Percentiles rank a stretch among this genome's conserved stretches.
Evolutionary conservation across 192 early-diverging fungal genomes (phyloP).

Genomic region (Obelidium mucronatum): DNA sequence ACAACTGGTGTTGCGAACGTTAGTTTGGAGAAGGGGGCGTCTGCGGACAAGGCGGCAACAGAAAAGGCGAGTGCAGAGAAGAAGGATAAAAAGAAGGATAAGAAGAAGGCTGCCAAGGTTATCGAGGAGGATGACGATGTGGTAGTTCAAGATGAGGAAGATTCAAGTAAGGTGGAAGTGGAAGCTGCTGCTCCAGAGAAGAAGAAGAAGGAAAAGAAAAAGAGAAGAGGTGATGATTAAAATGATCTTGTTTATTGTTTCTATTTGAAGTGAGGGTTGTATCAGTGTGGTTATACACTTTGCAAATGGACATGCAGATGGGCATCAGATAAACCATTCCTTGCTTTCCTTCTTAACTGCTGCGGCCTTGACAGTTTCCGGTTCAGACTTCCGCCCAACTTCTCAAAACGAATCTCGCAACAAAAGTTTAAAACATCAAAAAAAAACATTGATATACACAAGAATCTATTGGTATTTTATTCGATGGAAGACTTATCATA

Average conservation of each 20-base stretch:
- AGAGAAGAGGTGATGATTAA: background rate
- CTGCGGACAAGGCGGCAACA: background rate
- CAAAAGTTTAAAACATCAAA: too few relatives aligned
- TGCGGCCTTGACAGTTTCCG: background rate
- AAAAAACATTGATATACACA: too few relatives aligned
- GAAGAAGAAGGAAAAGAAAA: conserved; percentile 7
- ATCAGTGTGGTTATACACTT: too few relatives aligned
- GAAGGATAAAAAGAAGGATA: background rate
- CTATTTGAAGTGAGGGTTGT: too few relatives aligned
- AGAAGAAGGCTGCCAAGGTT: background rate
- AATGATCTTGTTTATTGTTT: too few relatives aligned
- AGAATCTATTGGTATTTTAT: too few relatives aligned
- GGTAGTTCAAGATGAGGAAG: background rate
- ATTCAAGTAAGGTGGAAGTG: background rate
- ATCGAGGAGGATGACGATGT: conserved; percentile 1
- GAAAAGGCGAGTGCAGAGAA: background rate
- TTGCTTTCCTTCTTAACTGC: background rate
- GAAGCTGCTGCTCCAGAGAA: background rate
- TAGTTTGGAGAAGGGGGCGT: background rate
- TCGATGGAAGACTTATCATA: too few relatives aligned
- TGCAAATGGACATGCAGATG: background rate
- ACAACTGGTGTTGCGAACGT: background rate
- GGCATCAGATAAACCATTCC: background rate
- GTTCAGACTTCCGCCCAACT: background rate
- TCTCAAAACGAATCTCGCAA: too few relatives aligned